Evolutionary conservation across 352 stramenopile species (phyloP), one percentile per base, ranked within the genome.

Genomic region (Globisporangium echinulatum): DNA sequence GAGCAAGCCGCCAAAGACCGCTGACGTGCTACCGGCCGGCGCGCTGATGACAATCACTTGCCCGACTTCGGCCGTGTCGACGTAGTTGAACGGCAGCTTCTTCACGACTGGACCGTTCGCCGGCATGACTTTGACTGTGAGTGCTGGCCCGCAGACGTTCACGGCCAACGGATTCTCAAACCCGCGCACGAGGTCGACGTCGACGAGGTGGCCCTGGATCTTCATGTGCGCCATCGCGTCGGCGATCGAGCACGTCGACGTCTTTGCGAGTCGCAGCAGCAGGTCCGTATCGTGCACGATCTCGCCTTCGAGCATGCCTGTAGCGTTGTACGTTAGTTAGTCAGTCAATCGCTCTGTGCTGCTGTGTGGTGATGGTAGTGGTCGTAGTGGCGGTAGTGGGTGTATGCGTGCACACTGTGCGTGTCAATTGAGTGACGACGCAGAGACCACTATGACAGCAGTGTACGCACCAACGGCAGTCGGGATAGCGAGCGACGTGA

Each of bases 41-140:
- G 84, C 73, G 48, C 79, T 90, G 47, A 94, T 90, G 15, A 91
- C 84, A 43, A 94, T 76, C 25, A 94, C 82, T 39, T 92, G 79
- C 9, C 84, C 82, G 61, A 77, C 77, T 43, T 90, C 80, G 14
- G 76, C 70, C 56, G 77, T 87, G 63, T 92, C 82, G 14, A 94
- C 72, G 60, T 94, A 92, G 71, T 88, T 85, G 61, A 87, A 88
- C 42, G 78, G 75, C 38, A 82, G 66, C 60, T 85, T 84, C 63
- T 82, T 82, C 14, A 85, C 75, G 5, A 66, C 59, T 2, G 76
- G 72, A 17, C 83, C 81, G 37, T 78, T 90, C 40, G 71, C 71
- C 1, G 83, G 79, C 62, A 93, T 82, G 36, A 90, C 69, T 61
- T 87, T 88, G 56, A 91, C 81, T 14, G 79, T 91, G 25, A 91